Conservation (phyloP, 352 stramenopile species). For the Stramenopiles sp. region DNA sequence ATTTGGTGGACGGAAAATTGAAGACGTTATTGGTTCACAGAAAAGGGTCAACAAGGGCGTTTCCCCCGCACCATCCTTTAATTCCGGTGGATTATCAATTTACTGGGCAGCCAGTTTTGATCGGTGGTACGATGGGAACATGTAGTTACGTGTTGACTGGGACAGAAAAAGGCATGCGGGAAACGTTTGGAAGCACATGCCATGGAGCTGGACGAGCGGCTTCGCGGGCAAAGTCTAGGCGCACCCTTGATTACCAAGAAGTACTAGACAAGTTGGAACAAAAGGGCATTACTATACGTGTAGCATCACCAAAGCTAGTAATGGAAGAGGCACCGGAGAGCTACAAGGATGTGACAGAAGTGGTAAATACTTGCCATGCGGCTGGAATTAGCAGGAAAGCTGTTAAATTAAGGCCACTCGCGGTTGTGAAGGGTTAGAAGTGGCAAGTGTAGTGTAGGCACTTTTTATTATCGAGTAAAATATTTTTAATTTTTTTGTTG, state of each 20-base stretch:
- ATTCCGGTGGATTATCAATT: slow-evolving; percentile 61
- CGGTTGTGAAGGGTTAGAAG: slow-evolving; percentile 54
- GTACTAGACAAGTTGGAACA: slow-evolving; percentile 39
- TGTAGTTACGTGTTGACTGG: slow-evolving; percentile 46
- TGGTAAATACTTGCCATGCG: slow-evolving; percentile 59
- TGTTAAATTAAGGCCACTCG: slow-evolving; percentile 48
- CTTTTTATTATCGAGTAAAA: no score
- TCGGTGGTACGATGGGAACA: slow-evolving; percentile 57
- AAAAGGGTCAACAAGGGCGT: slow-evolving; percentile 49
- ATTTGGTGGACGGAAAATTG: slow-evolving; percentile 40
- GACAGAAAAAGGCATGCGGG: slow-evolving; percentile 47
- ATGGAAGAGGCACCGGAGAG: slow-evolving; percentile 58
- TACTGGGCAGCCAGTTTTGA: slow-evolving; percentile 44
- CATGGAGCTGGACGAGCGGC: slow-evolving; percentile 37
- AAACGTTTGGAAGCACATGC: slow-evolving; percentile 56
- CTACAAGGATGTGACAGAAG: slow-evolving; percentile 56
- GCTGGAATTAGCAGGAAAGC: slow-evolving; percentile 53
- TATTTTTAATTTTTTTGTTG: no score
- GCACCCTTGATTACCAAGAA: slow-evolving; percentile 33
- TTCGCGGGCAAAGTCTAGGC: slow-evolving; percentile 22
- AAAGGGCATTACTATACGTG: slow-evolving; percentile 48
- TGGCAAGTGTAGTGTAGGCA: no score
- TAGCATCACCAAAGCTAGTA: slow-evolving; percentile 54
- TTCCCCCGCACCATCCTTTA: slow-evolving; percentile 51
- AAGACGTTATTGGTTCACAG: slow-evolving; percentile 52